Conservation (phyloP, 2,329 filamentous ascomycete genomes). For the Hymenoscyphus albidus region DNA sequence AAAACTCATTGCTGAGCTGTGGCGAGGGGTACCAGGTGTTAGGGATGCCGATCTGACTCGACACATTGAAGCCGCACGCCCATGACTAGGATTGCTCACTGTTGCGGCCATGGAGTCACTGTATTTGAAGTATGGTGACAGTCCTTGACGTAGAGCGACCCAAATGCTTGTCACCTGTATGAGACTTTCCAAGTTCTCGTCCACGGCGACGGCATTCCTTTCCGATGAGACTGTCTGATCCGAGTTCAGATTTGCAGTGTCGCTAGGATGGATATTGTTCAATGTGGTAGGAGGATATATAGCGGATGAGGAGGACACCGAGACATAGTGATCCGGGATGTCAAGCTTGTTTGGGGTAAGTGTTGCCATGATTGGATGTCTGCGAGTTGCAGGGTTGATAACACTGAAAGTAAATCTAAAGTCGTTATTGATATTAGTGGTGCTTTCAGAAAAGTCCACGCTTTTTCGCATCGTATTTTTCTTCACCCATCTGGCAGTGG, state of each 20-base stretch:
- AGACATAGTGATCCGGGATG: slow-evolving; percentile 64
- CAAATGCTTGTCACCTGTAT: slow-evolving; percentile 51
- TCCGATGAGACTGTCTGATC: slow-evolving; percentile 29
- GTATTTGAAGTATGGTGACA: slow-evolving; percentile 39
- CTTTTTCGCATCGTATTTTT: slow-evolving; percentile 39
- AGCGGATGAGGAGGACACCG: slow-evolving; percentile 48
- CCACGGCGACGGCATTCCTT: slow-evolving; percentile 39
- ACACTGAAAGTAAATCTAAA: slow-evolving; percentile 72
- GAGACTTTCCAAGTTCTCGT: slow-evolving; percentile 45
- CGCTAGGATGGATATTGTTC: slow-evolving; percentile 14
- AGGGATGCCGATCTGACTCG: slow-evolving; percentile 28
- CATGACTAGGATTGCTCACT: slow-evolving; percentile 8
- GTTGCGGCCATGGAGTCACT: slow-evolving; percentile 28
- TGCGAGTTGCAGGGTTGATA: slow-evolving; percentile 63
- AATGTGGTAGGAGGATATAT: slow-evolving; percentile 39
- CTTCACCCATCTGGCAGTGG: slow-evolving; percentile 67
- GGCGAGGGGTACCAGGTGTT: slow-evolving; percentile 25
- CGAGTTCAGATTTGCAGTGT: slow-evolving; percentile 11
- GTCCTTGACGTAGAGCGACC: slow-evolving; percentile 47
- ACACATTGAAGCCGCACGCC: slow-evolving; percentile 11
- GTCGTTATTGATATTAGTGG: slow-evolving; percentile 36
- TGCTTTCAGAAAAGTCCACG: slow-evolving; percentile 26
- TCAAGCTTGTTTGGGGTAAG: slow-evolving; percentile 62
- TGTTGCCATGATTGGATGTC: slow-evolving; percentile 71
- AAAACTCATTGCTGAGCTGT: slow-evolving; percentile 15